phyloP scores from a whole-genome alignment of 345 rosid species.

The Jatropha curcas region DNA sequence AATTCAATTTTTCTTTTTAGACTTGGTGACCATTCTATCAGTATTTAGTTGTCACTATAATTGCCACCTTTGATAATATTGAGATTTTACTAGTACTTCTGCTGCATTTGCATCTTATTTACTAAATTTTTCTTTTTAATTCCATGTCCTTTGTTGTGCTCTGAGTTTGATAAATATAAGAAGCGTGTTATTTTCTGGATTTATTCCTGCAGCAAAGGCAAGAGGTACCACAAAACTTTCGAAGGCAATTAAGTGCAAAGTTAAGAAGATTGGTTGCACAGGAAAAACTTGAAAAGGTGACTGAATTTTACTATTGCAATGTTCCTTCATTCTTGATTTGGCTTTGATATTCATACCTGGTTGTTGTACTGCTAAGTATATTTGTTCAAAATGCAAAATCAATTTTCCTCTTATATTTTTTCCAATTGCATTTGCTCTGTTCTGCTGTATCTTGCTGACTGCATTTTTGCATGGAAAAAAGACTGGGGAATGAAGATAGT shows the following conservation, averaged over 20 bases:
- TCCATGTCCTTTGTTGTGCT: neutral
- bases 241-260: constrained; percentile 67
- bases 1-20: neutral
- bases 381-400: neutral
- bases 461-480: neutral
- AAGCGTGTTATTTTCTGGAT: constrained; percentile 15
- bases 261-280: constrained; percentile 76
- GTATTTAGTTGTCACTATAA: neutral
- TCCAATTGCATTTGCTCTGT: neutral
- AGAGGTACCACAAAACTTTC: constrained; percentile 67
- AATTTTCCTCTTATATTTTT: neutral
- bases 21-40: neutral
- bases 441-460: neutral
- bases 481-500: neutral
- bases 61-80: neutral
- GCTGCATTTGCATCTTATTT: neutral
- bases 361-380: neutral
- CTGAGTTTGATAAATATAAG: constrained; percentile 6
- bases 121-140: neutral
- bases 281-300: constrained; percentile 82
- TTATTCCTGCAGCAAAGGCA: constrained; percentile 65
- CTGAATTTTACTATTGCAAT: constrained; percentile 1
- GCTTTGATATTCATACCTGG: neutral
- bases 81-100: neutral
- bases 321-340: neutral